Conservation (phyloP, 2,329 filamentous ascomycete genomes). For the Diplocarpon mali region DNA sequence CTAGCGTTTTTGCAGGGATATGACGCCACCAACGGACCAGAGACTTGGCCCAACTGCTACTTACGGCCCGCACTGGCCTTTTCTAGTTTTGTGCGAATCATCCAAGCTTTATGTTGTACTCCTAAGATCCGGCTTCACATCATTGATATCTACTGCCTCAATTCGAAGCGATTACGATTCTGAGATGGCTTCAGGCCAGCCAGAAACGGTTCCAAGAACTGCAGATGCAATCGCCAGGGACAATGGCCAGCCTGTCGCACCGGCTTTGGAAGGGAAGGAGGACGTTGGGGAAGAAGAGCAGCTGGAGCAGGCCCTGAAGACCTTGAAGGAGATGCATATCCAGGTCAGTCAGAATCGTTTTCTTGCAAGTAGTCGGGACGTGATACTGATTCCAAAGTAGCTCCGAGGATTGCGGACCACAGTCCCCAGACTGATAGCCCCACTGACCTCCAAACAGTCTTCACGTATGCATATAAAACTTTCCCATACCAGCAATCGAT, state of each 20-base stretch:
- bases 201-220: not conserved
- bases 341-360: conserved; percentile 18
- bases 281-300: conserved; percentile 26
- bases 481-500: not conserved
- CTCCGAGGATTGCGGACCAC: conserved; percentile 37
- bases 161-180: not conserved
- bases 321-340: conserved; percentile 28
- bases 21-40: not conserved
- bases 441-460: conserved; percentile 38
- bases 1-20: not conserved
- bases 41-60: not conserved
- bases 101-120: not conserved
- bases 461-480: conserved; percentile 34
- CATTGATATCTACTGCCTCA: not conserved
- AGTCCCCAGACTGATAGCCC: conserved; percentile 40
- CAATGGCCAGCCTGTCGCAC: not conserved
- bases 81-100: not conserved
- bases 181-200: not conserved
- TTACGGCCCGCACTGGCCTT: not conserved
- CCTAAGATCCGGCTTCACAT: not conserved
- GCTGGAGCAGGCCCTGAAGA: conserved; percentile 24
- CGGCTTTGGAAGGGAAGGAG: conserved; percentile 10
- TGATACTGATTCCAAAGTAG: conserved; percentile 23
- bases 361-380: not conserved
- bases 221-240: not conserved